Base-by-base conservation (phyloP, 1,284 basidiomycete genomes). In the Tilletia setariae region DNA sequence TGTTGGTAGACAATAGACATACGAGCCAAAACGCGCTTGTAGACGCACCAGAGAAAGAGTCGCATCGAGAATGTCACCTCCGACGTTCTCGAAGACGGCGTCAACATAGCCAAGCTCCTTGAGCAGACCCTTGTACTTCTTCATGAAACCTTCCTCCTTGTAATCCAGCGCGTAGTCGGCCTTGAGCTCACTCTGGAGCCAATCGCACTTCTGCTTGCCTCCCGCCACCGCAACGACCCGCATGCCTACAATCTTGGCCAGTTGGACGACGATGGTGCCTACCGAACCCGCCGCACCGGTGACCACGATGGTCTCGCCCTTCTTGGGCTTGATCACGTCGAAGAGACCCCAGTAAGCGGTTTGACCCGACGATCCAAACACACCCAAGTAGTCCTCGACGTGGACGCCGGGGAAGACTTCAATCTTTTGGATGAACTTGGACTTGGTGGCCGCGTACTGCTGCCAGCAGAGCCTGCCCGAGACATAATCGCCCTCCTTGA, bases 21-120 rank as follows among this genome's bases (percentile, higher is more conserved):
- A 4, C 11, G 35, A 11, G 35, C 35, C 6, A 40, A 40, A 16
- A 51, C n/a, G 16, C 49, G n/a, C 49, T 4, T 8, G 49, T 28
- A 8, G 16, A 40, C 35, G 35, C 11, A 40, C 35, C 35, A 63
- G 21, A 9, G 87, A 87, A 70, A 94, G 83, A 42, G 88, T 87
- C 77, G 91, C 85, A 80, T 94, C 62, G 15, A 63, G 62, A 15
- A 63, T 15, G 7, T 88, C 86, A 0, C 90, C 90, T 1, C 90
- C 90, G 68, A 93, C 91, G 79, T 94, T 94, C 81, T 94, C 92
- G 79, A 93, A 94, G 84, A 86, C 92, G 3, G 91, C 89, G 75
- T 94, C 91, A 11, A 66, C 43, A 0, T 49, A 65, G 44, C 73
- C 73, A 67, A 74, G 74, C 19, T 78, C 64, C 32, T 65, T 61